phyloP scores from a whole-genome alignment of 2,329 filamentous ascomycete genomes.

The Keithomyces neogunnii region DNA sequence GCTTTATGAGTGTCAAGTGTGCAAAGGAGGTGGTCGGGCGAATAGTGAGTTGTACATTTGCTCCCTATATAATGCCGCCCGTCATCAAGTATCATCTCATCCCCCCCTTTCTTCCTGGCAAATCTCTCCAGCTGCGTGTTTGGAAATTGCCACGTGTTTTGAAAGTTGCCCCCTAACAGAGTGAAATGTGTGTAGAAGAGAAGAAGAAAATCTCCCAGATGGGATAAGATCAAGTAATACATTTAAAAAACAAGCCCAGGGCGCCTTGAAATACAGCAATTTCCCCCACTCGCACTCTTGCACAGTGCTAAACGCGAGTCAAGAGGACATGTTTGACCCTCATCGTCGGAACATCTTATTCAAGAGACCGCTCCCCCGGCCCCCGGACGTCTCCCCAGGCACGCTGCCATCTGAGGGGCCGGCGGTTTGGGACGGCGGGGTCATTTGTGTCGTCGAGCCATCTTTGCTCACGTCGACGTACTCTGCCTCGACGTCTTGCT shows the following conservation, averaged over 20 bases:
- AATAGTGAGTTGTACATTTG: too few relatives aligned
- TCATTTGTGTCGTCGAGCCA: constrained; percentile 8
- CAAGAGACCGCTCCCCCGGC: constrained; percentile 21
- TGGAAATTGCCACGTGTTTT: too few relatives aligned
- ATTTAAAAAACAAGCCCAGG: background rate
- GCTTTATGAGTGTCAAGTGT: too few relatives aligned
- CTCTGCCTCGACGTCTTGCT: constrained; percentile 22
- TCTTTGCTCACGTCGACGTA: constrained; percentile 26
- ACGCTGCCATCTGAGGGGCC: constrained; percentile 6
- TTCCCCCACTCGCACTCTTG: background rate
- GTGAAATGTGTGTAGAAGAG: too few relatives aligned
- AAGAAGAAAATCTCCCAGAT: too few relatives aligned
- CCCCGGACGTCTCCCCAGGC: constrained; percentile 12
- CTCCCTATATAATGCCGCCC: too few relatives aligned
- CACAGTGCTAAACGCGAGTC: background rate
- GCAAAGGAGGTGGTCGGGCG: too few relatives aligned
- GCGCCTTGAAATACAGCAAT: background rate
- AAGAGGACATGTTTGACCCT: constrained; percentile 1
- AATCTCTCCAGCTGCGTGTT: too few relatives aligned
- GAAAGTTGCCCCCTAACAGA: too few relatives aligned
- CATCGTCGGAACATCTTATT: constrained; percentile 27
- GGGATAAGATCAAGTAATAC: background rate
- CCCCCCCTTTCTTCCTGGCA: too few relatives aligned
- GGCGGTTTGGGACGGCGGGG: background rate
- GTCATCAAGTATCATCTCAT: too few relatives aligned